These are phyloP conservation scores for Excoecaria agallocha DNA, from an alignment of 345 rosid species.

Conservation along the genomic window DNA sequence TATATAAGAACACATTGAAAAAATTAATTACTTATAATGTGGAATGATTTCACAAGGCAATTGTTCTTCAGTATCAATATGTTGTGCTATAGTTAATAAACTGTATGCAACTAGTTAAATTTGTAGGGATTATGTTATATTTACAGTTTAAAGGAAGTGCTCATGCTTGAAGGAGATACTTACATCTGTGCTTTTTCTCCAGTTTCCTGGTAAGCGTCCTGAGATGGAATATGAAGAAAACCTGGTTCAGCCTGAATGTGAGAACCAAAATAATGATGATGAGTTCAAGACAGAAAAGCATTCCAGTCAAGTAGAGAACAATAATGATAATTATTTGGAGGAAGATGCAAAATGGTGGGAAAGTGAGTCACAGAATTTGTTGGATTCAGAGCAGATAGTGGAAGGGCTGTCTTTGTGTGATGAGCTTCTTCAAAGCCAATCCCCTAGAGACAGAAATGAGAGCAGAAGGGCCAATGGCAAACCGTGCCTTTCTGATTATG, in stretches of 20 bases:
- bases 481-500: conserved; percentile 69
- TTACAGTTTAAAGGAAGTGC: neutral
- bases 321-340: conserved; percentile 42
- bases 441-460: conserved; percentile 57
- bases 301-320: conserved; percentile 29
- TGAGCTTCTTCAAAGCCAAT: conserved; percentile 74
- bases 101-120: neutral
- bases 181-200: conserved; percentile 16
- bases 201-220: conserved; percentile 27
- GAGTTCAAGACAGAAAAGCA: conserved; percentile 26
- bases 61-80: neutral
- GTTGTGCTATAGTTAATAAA: neutral
- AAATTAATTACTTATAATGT: no score
- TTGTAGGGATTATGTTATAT: neutral
- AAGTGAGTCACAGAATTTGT: conserved; percentile 61
- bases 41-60: neutral
- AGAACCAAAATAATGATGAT: conserved; percentile 22
- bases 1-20: no score
- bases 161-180: conserved; percentile 10
- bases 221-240: conserved; percentile 38
- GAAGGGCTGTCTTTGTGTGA: conserved; percentile 85
- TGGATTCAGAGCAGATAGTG: conserved; percentile 88
- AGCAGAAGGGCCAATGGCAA: conserved; percentile 39
- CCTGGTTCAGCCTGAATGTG: conserved; percentile 43
- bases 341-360: conserved; percentile 81